phyloP scores from a whole-genome alignment of 805 yeast species.

The Saccharomycopsis fodiens region DNA sequence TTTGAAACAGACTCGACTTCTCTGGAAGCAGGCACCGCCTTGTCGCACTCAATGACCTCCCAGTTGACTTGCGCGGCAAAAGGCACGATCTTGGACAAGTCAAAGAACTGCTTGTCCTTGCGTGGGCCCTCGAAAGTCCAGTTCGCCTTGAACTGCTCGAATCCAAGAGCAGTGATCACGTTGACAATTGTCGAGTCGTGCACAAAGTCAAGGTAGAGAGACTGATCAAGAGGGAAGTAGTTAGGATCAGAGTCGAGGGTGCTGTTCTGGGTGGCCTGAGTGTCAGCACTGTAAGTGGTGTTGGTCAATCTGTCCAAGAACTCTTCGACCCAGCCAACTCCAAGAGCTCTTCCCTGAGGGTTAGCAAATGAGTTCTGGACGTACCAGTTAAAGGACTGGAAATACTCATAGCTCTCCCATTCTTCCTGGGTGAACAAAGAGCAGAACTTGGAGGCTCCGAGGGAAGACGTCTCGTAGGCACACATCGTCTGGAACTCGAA shows the following conservation, averaged over 20 bases:
- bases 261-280: constrained; percentile 40
- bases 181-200: constrained; percentile 67
- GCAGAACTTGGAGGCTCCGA: constrained; percentile 62
- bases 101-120: constrained; percentile 10
- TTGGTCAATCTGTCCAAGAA: constrained; percentile 36
- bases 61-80: constrained; percentile 20
- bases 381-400: constrained; percentile 49
- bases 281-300: constrained; percentile 42
- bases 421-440: constrained; percentile 60
- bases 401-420: constrained; percentile 54
- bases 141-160: constrained; percentile 25
- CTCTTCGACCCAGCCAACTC: constrained; percentile 46
- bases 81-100: constrained; percentile 19
- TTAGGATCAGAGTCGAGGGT: constrained; percentile 27
- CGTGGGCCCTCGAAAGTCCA: constrained; percentile 16
- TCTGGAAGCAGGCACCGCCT: constrained; percentile 18
- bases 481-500: constrained; percentile 50
- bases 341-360: constrained; percentile 48
- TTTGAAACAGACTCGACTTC: constrained; percentile 6
- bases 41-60: constrained; percentile 21
- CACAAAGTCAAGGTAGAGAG: constrained; percentile 60
- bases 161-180: constrained; percentile 57
- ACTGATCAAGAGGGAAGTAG: constrained; percentile 35
- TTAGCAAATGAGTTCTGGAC: constrained; percentile 61
- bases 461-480: constrained; percentile 67